Base-by-base conservation (phyloP, 257 asterid species). In the Craterostigma plantagineum region DNA sequence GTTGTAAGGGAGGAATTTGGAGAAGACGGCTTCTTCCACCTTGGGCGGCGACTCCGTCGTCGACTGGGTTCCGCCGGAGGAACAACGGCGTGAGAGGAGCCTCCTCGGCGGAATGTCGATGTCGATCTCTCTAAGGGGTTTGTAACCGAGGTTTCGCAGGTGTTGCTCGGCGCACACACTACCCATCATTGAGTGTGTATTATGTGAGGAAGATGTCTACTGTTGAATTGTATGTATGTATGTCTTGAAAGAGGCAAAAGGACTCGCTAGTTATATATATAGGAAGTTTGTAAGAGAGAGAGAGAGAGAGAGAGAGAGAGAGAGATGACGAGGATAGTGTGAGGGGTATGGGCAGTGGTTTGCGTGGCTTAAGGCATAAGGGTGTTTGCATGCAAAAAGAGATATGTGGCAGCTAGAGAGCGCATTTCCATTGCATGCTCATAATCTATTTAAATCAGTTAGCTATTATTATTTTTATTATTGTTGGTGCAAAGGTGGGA, bases 31-130 rank as follows among this genome's bases (percentile, higher is more conserved):
- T 10, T 63, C 78, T 3, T 71, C 91, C 8, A 44, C 66, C 27
- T 45, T 63, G 16, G 62, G 72, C n/a, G n/a, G n/a, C 1, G 91
- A 71, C 42, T 60, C 15, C 30, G 15, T 14, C 16, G 18, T n/a
- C n/a, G n/a, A 45, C 16, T 62, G 23, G 10, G 40, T 0, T 13
- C 37, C n/a, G 7, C 60, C 43, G 0, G 46, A 15, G 10, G 67
- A 42, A 3, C n/a, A n/a, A n/a, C 76, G 73, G 65, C 76, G 71
- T 57, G 54, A n/a, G 59, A 76, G 69, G 45, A 76, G 81, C 41
- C 73, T 82, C 11, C 95, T 41, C 0, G 98, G 93, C 0, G 95
- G 93, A n/a, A n/a, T n/a, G n/a, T n/a, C n/a, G 56, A 82, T 72
- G 50, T 90, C 95, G 50, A 83, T 69, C 8, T 80, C 94, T 0